phyloP scores from a whole-genome alignment of 768 basidiomycete genomes.

The Cyclocybe aegerita region DNA sequence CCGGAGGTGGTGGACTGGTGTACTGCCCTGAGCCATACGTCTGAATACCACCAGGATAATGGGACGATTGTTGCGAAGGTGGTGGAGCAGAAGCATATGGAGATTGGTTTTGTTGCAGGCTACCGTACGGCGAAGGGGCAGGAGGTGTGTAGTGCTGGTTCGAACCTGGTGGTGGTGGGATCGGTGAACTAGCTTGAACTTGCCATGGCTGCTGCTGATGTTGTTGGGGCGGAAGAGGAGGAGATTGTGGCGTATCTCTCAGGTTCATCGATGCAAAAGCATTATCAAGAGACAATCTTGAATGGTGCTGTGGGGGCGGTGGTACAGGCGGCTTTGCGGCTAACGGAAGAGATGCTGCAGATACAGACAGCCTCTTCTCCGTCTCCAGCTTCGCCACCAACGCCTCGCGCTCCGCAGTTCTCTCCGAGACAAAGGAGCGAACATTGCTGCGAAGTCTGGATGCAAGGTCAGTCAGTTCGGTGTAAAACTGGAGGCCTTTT shows the following conservation, averaged over 20 bases:
- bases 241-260: constrained; percentile 21
- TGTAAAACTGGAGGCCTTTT: constrained; percentile 89
- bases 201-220: constrained; percentile 23
- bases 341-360: constrained; percentile 45
- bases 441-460: constrained; percentile 56
- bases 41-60: constrained; percentile 15
- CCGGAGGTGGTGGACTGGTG: constrained; percentile 14
- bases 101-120: too few relatives aligned
- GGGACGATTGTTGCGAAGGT: constrained; percentile 16
- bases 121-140: constrained; percentile 9
- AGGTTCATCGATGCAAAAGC: constrained; percentile 61
- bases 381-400: constrained; percentile 71
- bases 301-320: constrained; percentile 33
- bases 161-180: constrained; percentile 20
- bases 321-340: constrained; percentile 49
- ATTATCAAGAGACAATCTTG: constrained; percentile 37
- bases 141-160: constrained; percentile 14
- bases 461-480: constrained; percentile 69
- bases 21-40: constrained; percentile 18
- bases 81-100: constrained; percentile 9
- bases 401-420: constrained; percentile 69
- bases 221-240: constrained; percentile 14
- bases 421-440: constrained; percentile 57
- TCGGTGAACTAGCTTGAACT: not conserved
- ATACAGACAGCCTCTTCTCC: constrained; percentile 57